Evolutionary conservation across 73 alveolate species (phyloP).

Genomic region (Blepharisma japonicum): DNA sequence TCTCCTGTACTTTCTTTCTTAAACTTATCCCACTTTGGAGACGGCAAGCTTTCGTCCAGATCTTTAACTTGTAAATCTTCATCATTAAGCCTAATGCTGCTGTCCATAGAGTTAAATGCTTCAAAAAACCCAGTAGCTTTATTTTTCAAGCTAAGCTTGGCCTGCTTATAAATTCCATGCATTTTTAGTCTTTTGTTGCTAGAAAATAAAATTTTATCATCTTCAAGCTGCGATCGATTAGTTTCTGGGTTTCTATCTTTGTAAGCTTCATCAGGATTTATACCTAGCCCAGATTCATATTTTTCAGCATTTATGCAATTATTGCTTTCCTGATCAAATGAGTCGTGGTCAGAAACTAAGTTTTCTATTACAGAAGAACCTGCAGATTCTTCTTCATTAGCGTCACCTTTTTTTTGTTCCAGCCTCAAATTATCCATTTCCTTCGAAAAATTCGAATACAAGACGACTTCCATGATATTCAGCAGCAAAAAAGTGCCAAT

Average conservation of each 20-base stretch:
- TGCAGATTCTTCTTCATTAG: not conserved
- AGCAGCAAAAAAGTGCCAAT: slow-evolving; percentile 69
- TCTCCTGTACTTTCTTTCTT: too few species aligned
- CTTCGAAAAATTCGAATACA: slow-evolving; percentile 31
- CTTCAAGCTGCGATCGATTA: not conserved
- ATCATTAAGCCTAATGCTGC: too few species aligned
- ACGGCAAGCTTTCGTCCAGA: too few species aligned
- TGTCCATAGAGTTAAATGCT: too few species aligned
- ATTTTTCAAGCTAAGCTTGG: too few species aligned
- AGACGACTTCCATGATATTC: not conserved
- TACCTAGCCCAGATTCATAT: not conserved
- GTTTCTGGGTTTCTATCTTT: not conserved
- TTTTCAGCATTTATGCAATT: not conserved
- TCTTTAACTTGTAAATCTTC: too few species aligned
- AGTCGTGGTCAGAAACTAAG: not conserved
- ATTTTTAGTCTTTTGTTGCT: too few species aligned
- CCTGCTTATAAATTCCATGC: too few species aligned
- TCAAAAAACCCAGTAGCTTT: too few species aligned
- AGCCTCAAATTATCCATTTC: not conserved
- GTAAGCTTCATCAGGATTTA: not conserved
- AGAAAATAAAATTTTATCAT: too few species aligned
- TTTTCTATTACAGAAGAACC: not conserved
- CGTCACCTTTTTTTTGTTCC: too few species aligned
- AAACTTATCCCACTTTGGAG: too few species aligned
- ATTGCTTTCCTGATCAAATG: not conserved